phyloP scores from a whole-genome alignment of 225 moss, liverwort and hornwort species.

The Bryoerythrophyllum caledonicum region DNA sequence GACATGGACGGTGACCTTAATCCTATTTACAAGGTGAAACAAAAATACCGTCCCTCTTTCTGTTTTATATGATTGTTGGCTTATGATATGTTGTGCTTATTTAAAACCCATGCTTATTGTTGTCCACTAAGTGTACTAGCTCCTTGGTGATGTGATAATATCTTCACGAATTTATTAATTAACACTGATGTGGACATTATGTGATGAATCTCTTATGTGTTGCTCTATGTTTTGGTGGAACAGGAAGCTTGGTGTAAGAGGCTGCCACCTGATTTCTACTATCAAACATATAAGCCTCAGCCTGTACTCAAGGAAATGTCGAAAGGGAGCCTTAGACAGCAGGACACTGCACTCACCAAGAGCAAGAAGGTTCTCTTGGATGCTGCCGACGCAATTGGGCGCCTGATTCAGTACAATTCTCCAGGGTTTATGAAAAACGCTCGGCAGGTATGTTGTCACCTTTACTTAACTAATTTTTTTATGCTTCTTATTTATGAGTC shows the following conservation, averaged over 20 bases:
- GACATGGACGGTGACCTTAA: conserved; percentile 76
- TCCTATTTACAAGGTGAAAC: conserved; percentile 73
- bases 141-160: neutral
- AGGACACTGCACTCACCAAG: conserved; percentile 61
- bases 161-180: neutral
- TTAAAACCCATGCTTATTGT: neutral
- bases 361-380: conserved; percentile 62
- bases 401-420: conserved; percentile 73
- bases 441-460: conserved; percentile 59
- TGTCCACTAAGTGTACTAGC: neutral
- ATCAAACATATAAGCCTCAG: conserved; percentile 52
- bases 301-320: conserved; percentile 56
- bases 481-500: neutral
- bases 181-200: neutral
- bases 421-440: conserved; percentile 80
- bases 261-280: conserved; percentile 47
- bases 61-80: conserved; percentile 11
- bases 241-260: conserved; percentile 95
- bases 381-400: conserved; percentile 72
- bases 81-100: conserved; percentile 1
- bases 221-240: conserved; percentile 27
- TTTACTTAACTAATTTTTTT: neutral
- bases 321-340: conserved; percentile 52
- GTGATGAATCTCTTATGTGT: neutral
- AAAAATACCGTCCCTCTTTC: neutral